A percentile compares a stretch with the other conserved stretches of the same genome.
phyloP scores from a whole-genome alignment of 2,329 filamentous ascomycete genomes.

The Sarocladium kiliense region DNA sequence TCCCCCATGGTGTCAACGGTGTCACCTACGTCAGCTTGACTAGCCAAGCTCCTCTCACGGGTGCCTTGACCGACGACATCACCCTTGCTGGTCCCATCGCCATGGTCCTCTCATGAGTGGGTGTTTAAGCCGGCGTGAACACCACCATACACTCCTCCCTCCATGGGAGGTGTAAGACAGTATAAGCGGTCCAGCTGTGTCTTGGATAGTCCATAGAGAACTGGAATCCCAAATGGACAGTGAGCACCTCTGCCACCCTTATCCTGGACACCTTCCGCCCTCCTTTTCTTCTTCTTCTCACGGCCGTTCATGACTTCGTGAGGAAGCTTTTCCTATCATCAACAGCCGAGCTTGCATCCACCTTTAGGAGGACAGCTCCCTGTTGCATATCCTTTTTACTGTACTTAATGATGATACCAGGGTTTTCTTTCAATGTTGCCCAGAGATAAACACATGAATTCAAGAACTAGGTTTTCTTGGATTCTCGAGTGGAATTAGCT shows the following conservation, averaged over 20 bases:
- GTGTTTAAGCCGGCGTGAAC: background rate
- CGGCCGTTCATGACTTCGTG: background rate
- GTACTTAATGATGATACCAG: constrained; percentile 10
- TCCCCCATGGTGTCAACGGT: constrained; percentile 58
- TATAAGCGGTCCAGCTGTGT: background rate
- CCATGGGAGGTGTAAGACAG: background rate
- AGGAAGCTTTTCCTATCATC: background rate
- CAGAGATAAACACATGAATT: constrained; percentile 3
- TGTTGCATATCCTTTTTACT: constrained; percentile 3
- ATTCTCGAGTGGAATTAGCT: constrained; percentile 7
- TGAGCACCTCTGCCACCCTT: background rate
- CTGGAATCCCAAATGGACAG: background rate
- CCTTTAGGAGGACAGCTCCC: background rate
- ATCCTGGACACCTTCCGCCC: background rate
- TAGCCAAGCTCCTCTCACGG: constrained; percentile 43
- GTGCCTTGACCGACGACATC: constrained; percentile 54
- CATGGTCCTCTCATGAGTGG: constrained; percentile 42
- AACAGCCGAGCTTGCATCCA: background rate
- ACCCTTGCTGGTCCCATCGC: constrained; percentile 62
- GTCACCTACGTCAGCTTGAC: constrained; percentile 65
- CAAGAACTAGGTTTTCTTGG: constrained; percentile 2
- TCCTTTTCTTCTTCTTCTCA: constrained; percentile 2
- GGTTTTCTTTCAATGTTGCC: constrained; percentile 4
- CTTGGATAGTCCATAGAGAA: background rate
- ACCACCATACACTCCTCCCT: background rate